phyloP scores from a whole-genome alignment of 2,329 filamentous ascomycete species.

The Neofusicoccum sp. region DNA sequence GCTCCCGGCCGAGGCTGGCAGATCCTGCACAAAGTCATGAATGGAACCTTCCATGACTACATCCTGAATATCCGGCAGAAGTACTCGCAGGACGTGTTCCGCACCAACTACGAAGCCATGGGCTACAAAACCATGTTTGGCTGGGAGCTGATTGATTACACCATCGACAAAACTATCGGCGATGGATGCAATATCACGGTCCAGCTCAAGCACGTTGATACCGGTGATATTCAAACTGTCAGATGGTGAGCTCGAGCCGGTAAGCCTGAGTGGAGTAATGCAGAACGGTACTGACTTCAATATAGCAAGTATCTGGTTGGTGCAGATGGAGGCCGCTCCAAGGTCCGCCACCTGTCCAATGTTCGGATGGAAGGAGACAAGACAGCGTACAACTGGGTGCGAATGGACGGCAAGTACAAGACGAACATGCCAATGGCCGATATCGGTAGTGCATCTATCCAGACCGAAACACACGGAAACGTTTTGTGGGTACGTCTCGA shows the following conservation, averaged over 20 bases:
- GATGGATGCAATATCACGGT: conserved; percentile 1
- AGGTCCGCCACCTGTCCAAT: background rate
- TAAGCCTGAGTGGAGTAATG: too few species aligned
- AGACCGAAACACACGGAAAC: background rate
- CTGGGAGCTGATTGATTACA: background rate
- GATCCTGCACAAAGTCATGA: background rate
- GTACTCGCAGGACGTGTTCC: background rate
- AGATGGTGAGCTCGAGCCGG: background rate
- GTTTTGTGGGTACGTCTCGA: background rate
- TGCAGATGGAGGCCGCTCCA: background rate
- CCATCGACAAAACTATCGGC: background rate
- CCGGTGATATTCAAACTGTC: background rate
- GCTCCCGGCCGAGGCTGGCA: background rate
- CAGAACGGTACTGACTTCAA: background rate
- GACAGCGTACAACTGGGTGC: background rate
- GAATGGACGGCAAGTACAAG: background rate
- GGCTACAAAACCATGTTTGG: background rate
- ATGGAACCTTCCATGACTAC: background rate
- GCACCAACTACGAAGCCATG: background rate
- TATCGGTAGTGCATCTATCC: background rate
- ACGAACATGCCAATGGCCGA: background rate
- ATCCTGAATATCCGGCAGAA: background rate
- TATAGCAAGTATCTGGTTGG: conserved; percentile 2
- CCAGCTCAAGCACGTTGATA: background rate
- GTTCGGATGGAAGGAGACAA: background rate